Evolutionary conservation across 345 rosid species (phyloP), one percentile per base, ranked within the genome.

Genomic region (Geranium rotundifolium): DNA sequence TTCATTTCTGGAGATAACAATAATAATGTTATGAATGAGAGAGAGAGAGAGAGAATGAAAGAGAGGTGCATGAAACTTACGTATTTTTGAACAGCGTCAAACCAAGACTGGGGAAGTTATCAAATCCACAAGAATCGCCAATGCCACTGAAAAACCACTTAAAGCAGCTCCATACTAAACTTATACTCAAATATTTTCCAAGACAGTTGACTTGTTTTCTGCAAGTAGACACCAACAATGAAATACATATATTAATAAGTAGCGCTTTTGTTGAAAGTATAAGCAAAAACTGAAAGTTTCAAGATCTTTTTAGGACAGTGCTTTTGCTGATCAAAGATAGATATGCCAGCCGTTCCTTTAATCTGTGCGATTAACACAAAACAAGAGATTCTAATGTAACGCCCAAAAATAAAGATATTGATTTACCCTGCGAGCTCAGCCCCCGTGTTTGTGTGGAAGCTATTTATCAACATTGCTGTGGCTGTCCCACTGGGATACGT

Each of bases 401-500:
- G 17, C 63, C 14, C 17, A 17, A 19, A 12, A 54, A n/a, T 56
- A 29, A 34, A 55, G 19, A 54, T 59, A 14, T 52, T 39, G 59
- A 56, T 72, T 67, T 71, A 91, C 98, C 87, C 81, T 13, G 98
- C 96, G 71, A 91, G 98, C 79, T 91, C 91, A 59, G 96, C 95
- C 69, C 98, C 96, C 31, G 80, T 63, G 73, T 80, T 77, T 52
- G 92, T 84, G 78, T 89, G 98, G 69, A 91, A 91, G 73, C 96
- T 91, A 70, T 91, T 91, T 55, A 91, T 91, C 75, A 89, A 76
- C 98, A 87, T 87, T 60, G 95, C 96, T 1, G 96, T 91, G 41
- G 98, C 98, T 10, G 95, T 89, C 17, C 95, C 98, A 76, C 98
- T 89, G 1, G 98, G 98, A 82, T 91, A 89, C 2, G 96, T 91